These are phyloP conservation scores for Pelargonium fulgidum DNA, from an alignment of 441 rosid species.

Conservation along the genomic window DNA sequence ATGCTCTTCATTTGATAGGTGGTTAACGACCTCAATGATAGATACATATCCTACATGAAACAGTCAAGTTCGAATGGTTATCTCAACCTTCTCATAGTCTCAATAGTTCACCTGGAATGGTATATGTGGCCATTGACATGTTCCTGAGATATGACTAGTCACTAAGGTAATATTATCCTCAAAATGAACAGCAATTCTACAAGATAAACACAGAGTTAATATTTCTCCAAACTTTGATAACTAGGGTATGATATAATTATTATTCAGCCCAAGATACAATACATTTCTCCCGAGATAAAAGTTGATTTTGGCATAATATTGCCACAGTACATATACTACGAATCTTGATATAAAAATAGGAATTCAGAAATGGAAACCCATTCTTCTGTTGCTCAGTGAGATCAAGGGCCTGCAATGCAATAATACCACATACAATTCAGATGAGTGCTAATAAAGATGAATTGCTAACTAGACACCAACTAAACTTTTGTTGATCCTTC, in stretches of 20 bases:
- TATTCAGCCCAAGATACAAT: not conserved
- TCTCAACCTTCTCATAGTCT: constrained; percentile 7
- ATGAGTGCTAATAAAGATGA: constrained; percentile 10
- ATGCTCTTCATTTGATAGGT: not conserved
- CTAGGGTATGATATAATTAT: not conserved
- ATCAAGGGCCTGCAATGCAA: constrained; percentile 22
- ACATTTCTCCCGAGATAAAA: not conserved
- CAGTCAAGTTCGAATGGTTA: not conserved
- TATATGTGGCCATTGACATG: constrained; percentile 6
- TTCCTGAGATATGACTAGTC: constrained; percentile 5
- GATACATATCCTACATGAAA: not conserved
- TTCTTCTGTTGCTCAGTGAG: constrained; percentile 13
- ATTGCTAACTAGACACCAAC: constrained; percentile 10
- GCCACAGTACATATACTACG: not conserved
- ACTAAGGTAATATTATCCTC: constrained; percentile 4
- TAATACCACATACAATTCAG: constrained; percentile 16
- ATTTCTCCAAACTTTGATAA: not conserved
- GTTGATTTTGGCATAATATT: not conserved
- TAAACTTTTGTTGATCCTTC: constrained; percentile 9
- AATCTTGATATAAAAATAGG: constrained; percentile 7
- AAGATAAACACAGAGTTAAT: not conserved
- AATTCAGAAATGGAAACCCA: constrained; percentile 13
- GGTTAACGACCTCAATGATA: not conserved
- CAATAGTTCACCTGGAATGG: not conserved
- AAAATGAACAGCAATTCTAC: constrained; percentile 1